Conservation (phyloP, 2,329 filamentous ascomycete genomes). For the Aspergillus versicolor region DNA sequence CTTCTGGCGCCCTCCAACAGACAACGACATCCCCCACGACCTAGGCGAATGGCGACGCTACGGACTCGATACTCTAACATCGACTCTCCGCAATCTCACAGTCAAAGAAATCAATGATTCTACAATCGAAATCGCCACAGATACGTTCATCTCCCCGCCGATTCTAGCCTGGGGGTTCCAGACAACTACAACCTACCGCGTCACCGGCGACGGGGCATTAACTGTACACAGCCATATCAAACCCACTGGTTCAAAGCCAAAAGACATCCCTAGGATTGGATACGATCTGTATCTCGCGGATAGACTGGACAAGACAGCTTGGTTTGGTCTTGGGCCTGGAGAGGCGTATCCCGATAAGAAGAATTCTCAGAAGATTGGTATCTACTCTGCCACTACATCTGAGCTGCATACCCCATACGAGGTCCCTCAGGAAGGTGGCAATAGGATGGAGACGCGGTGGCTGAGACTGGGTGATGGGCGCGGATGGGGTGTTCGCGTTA, state of each 20-base stretch:
- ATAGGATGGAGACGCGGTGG: constrained; percentile 24
- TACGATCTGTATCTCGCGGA: constrained; percentile 16
- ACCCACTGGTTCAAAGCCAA: constrained; percentile 16
- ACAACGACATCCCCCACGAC: constrained; percentile 30
- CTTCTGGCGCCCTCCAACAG: constrained; percentile 35
- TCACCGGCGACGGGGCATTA: constrained; percentile 15
- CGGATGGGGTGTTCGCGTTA: constrained; percentile 6
- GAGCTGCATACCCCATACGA: constrained; percentile 28
- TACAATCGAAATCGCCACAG: constrained; percentile 12
- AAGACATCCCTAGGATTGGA: constrained; percentile 13
- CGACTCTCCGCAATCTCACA: constrained; percentile 6
- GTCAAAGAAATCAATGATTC: constrained; percentile 2
- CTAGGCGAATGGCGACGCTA: constrained; percentile 26
- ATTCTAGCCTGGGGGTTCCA: constrained; percentile 26
- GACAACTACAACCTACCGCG: constrained; percentile 14
- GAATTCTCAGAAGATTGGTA: constrained; percentile 19
- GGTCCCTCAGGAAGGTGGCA: constrained; percentile 27
- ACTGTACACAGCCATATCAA: constrained; percentile 11
- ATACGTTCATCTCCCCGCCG: constrained; percentile 20
- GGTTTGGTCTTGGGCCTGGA: constrained; percentile 28
- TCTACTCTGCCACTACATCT: constrained; percentile 15
- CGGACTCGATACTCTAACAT: constrained; percentile 16
- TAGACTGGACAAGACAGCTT: constrained; percentile 16
- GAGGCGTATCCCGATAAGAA: constrained; percentile 29
- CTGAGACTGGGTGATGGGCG: constrained; percentile 12